Percentiles rank a stretch among this genome's conserved stretches.
These are phyloP conservation scores for Leptographium wingfieldii DNA, from an alignment of 2,329 filamentous ascomycete species.

Conservation along the genomic window DNA sequence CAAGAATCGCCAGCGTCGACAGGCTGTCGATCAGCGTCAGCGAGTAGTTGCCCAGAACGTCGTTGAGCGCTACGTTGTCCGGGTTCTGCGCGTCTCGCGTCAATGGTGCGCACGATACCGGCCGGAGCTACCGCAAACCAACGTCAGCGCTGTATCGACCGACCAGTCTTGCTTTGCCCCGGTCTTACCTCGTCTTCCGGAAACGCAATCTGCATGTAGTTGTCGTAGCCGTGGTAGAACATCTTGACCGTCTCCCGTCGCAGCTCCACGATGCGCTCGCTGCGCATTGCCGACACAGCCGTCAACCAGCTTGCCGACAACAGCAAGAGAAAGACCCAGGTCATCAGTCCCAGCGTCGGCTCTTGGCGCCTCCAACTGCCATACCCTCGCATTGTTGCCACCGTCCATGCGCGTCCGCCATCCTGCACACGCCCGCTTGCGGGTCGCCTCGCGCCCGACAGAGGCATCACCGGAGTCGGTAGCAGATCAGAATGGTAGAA, in stretches of 20 bases:
- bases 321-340: conserved; percentile 6
- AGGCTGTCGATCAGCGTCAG: conserved; percentile 90
- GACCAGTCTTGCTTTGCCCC: not conserved
- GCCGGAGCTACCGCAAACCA: conserved; percentile 50
- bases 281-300: conserved; percentile 35
- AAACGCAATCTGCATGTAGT: conserved; percentile 88
- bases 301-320: conserved; percentile 28
- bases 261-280: conserved; percentile 40
- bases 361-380: no score
- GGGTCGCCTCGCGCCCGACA: conserved; percentile 20
- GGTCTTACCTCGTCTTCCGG: conserved; percentile 74
- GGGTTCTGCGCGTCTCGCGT: conserved; percentile 73
- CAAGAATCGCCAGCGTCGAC: conserved; percentile 84
- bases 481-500: not conserved
- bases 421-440: not conserved
- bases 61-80: conserved; percentile 75
- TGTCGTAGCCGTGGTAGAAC: conserved; percentile 95
- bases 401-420: not conserved
- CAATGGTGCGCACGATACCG: conserved; percentile 71
- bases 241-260: conserved; percentile 56
- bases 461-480: conserved; percentile 23
- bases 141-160: not conserved
- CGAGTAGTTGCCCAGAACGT: conserved; percentile 94
- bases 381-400: not conserved
- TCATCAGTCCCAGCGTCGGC: no score